Evolutionary conservation across 2,329 filamentous ascomycete species (phyloP).

Genomic region (Cercospora janseana): DNA sequence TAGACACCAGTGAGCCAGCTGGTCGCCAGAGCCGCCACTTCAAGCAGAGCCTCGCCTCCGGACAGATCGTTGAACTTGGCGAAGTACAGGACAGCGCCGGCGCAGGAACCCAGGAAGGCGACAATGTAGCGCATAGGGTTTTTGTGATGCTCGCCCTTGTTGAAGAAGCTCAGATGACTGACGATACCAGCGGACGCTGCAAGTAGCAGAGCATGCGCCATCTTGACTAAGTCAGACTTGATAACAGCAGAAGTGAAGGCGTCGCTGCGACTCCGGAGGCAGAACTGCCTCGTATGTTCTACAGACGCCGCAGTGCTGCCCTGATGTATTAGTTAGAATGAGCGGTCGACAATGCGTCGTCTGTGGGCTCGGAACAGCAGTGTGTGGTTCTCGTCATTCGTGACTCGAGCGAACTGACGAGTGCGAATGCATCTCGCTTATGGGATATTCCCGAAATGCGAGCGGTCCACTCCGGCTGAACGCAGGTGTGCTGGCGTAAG

Average conservation of each 20-base stretch:
- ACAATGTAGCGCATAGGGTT: constrained; percentile 23
- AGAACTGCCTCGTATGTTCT: no score
- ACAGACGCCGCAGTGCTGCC: no score
- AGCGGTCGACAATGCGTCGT: no score
- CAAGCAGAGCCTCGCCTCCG: constrained; percentile 9
- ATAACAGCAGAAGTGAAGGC: neutral
- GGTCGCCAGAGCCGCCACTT: constrained; percentile 15
- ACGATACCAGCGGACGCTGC: constrained; percentile 22
- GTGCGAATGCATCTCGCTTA: no score
- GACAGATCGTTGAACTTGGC: constrained; percentile 13
- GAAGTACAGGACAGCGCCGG: constrained; percentile 15
- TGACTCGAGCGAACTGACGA: no score
- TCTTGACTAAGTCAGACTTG: neutral
- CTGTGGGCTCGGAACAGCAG: no score
- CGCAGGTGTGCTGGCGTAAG: no score
- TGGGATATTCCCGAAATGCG: no score
- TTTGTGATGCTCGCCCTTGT: constrained; percentile 32
- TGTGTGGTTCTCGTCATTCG: no score
- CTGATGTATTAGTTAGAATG: no score
- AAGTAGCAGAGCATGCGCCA: constrained; percentile 6
- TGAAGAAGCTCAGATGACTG: constrained; percentile 31
- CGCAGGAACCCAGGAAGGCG: constrained; percentile 18
- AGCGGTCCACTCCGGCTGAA: no score
- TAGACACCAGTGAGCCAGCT: constrained; percentile 29
- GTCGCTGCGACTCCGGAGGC: no score